phyloP scores from a whole-genome alignment of 805 yeast species.

The Yarrowia porcina region DNA sequence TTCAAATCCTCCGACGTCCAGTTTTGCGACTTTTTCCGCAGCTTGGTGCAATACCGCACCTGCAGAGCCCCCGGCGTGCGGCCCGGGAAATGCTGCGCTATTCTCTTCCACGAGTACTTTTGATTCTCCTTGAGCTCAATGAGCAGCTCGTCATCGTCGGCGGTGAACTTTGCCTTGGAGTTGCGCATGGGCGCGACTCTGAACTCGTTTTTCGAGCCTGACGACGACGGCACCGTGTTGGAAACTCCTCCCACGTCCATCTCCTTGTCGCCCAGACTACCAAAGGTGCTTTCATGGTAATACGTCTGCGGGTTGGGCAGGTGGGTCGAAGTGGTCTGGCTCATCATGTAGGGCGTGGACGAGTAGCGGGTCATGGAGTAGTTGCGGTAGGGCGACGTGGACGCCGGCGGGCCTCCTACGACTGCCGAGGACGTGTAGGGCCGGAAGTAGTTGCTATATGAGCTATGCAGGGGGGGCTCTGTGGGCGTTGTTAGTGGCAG shows the following conservation, averaged over 20 bases:
- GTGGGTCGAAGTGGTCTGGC: conserved; percentile 1
- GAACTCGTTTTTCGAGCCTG: background rate
- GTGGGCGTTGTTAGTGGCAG: conserved; percentile 23
- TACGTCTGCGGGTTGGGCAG: conserved; percentile 20
- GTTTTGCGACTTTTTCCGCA: conserved; percentile 29
- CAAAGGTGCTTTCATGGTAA: conserved; percentile 4
- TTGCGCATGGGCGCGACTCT: background rate
- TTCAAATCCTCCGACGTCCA: conserved; percentile 31
- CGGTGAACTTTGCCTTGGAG: conserved; percentile 33
- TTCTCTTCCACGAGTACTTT: conserved; percentile 79
- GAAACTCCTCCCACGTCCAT: background rate
- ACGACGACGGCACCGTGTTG: background rate
- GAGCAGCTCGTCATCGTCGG: conserved; percentile 34
- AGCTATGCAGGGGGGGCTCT: conserved; percentile 20
- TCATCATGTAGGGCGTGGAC: conserved; percentile 16
- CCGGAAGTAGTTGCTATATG: conserved; percentile 14
- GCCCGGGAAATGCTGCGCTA: conserved; percentile 66
- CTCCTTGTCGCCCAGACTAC: background rate
- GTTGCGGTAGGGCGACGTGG: conserved; percentile 20
- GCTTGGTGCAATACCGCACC: conserved; percentile 43
- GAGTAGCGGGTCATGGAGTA: conserved; percentile 23
- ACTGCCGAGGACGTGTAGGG: background rate
- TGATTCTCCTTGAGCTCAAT: conserved; percentile 60
- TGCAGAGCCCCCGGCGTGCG: conserved; percentile 83
- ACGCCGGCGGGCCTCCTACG: background rate